Conservation (phyloP, 441 rosid genomes). For the Croton laevigatus region DNA sequence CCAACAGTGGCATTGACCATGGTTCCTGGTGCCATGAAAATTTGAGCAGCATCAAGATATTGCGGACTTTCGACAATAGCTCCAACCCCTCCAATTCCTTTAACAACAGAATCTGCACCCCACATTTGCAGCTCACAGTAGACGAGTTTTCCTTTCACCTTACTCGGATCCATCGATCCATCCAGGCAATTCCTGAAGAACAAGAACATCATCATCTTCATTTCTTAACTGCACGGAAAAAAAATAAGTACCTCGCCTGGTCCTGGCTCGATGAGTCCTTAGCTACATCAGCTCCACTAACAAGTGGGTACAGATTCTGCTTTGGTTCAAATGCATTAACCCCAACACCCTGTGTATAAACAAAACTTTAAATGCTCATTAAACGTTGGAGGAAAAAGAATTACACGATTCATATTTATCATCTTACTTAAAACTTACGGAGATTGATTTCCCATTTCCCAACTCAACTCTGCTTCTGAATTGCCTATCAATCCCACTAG, state of each 20-base stretch:
- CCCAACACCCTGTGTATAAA: conserved; percentile 55
- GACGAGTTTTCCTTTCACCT: conserved; percentile 72
- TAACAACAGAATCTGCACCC: conserved; percentile 67
- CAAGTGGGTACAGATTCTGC: conserved; percentile 54
- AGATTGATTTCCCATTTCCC: conserved; percentile 51
- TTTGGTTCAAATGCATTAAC: conserved; percentile 53
- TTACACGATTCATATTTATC: neutral
- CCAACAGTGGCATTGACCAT: conserved; percentile 56
- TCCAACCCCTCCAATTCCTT: conserved; percentile 64
- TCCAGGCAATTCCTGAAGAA: conserved; percentile 51
- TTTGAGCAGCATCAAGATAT: conserved; percentile 63
- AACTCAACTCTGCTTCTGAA: conserved; percentile 56
- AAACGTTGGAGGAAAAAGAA: too few relatives aligned
- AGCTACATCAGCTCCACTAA: conserved; percentile 66
- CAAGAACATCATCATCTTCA: neutral
- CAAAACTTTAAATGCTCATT: neutral
- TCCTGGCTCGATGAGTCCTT: conserved; percentile 29
- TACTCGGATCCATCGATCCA: conserved; percentile 51
- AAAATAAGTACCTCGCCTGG: conserved; percentile 37
- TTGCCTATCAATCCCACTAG: conserved; percentile 58
- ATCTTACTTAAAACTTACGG: conserved; percentile 46
- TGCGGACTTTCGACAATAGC: conserved; percentile 40
- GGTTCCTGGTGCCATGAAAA: conserved; percentile 78
- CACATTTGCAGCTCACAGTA: conserved; percentile 42
- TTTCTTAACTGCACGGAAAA: neutral